A percentile compares a stretch with the other conserved stretches of the same genome.
Conservation (phyloP, 306 rosid genomes). For the Alnus rubra region DNA sequence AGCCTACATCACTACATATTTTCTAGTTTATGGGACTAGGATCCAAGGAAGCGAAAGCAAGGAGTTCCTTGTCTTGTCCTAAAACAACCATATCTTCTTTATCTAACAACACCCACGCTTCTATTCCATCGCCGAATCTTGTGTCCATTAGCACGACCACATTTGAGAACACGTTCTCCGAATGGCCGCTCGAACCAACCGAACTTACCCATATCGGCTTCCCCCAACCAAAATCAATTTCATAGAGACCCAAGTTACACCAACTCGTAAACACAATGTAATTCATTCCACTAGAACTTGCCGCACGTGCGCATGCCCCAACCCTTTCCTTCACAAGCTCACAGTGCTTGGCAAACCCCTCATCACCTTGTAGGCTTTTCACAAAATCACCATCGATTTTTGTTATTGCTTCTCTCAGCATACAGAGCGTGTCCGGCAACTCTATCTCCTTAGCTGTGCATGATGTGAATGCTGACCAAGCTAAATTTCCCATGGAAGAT, state of each 20-base stretch:
- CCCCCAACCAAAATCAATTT: conserved; percentile 25
- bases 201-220: not conserved
- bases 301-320: not conserved
- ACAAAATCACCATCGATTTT: not conserved
- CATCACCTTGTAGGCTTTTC: not conserved
- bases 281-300: not conserved
- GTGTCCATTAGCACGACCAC: conserved; percentile 2
- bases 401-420: conserved; percentile 8
- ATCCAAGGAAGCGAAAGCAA: conserved; percentile 21
- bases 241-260: conserved; percentile 13
- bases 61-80: conserved; percentile 4
- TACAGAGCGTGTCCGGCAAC: not conserved
- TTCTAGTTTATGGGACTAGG: conserved; percentile 7
- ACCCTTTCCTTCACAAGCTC: not conserved
- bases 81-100: not conserved
- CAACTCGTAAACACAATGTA: conserved; percentile 13
- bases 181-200: not conserved
- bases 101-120: conserved; percentile 10
- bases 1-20: too few relatives aligned
- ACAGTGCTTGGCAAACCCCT: not conserved
- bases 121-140: not conserved
- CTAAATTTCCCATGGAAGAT: conserved; percentile 6
- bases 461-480: not conserved
- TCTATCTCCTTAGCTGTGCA: not conserved
- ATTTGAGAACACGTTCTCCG: not conserved